phyloP scores from a whole-genome alignment of 495 filamentous ascomycete genomes.

The Xylaria cubensis region DNA sequence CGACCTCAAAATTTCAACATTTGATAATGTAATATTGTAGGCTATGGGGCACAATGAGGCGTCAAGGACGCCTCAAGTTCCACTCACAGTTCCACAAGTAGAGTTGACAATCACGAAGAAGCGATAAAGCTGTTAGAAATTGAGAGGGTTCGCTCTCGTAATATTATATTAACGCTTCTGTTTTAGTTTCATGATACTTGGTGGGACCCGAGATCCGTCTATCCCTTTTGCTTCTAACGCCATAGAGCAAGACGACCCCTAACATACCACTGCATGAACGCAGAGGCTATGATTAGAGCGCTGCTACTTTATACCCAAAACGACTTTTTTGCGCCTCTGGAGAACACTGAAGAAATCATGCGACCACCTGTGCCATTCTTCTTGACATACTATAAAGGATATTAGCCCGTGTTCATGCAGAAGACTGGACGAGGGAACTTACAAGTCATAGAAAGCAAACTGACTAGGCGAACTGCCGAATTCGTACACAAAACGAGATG shows the following conservation, averaged over 20 bases:
- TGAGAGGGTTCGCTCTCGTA: conserved; percentile 30
- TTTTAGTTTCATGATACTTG: conserved; percentile 29
- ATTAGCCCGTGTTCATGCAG: conserved; percentile 37
- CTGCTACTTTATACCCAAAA: conserved; percentile 13
- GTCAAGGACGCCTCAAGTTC: conserved; percentile 13
- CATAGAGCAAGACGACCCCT: conserved; percentile 26
- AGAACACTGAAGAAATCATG: conserved; percentile 24
- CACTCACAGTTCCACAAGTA: neutral
- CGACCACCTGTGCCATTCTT: conserved; percentile 52
- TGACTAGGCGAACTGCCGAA: conserved; percentile 92
- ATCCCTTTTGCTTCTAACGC: conserved; percentile 28
- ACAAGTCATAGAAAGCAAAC: conserved; percentile 99
- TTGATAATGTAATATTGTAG: neutral
- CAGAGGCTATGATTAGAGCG: neutral
- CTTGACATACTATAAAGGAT: conserved; percentile 52
- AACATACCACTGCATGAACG: neutral
- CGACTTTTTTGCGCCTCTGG: conserved; percentile 10
- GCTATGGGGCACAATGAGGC: conserved; percentile 30
- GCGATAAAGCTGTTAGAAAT: neutral
- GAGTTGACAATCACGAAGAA: neutral
- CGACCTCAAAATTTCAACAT: neutral
- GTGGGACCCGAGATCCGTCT: conserved; percentile 12
- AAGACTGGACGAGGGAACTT: conserved; percentile 49
- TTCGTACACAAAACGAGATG: conserved; percentile 93
- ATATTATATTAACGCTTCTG: neutral